Base-by-base conservation (phyloP, 371 early-diverging fungal genomes). In the Zychaea mexicana region DNA sequence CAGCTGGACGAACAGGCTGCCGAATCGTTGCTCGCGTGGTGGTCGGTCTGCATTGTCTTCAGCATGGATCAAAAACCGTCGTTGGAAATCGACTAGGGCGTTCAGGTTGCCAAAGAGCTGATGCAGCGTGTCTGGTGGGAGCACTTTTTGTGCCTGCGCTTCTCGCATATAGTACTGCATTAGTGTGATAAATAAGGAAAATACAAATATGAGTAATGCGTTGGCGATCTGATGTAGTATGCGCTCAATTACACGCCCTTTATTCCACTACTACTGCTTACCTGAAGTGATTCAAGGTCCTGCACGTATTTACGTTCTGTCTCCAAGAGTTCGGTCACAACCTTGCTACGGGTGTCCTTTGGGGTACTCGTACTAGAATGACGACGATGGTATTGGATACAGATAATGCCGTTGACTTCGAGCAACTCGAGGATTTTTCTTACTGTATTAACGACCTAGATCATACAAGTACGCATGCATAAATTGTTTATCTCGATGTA, bases 1-100 rank as follows among this genome's bases (percentile, higher is more conserved):
- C 64, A 84, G 85, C 61, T 85, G 78, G 10, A 90, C 64, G 69
- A 94, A 96, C 5, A 93, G 70, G 21, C 79, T 79, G 2, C 98
- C 98, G 79, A 97, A 91, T 56, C 94, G 76, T 70, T 97, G 97
- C 39, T 96, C 95, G 53, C 81, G 79, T 6, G 91, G 76, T 15
- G 87, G 52, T 31, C 77, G 73, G 19, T 89, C 80, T 6, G 93
- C 88, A 57, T 94, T 85, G 17, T 89, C 88, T 78, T 98, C 98
- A 52, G 98, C 75, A 27, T 90, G 90, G 22, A 98, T 86, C 71
- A 98, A 74, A 70, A 98, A 97, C 30, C 94, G 84, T 28, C 98
- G 85, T 79, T 98, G 97, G 62, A 96, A 97, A 67, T 98, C 98
- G 4, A 98, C 88, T n/a, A 98, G 77, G 22, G 92, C 91, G 73